These are phyloP conservation scores for Raphanus hybrid DNA, from an alignment of 441 rosid species.

Conservation along the genomic window DNA sequence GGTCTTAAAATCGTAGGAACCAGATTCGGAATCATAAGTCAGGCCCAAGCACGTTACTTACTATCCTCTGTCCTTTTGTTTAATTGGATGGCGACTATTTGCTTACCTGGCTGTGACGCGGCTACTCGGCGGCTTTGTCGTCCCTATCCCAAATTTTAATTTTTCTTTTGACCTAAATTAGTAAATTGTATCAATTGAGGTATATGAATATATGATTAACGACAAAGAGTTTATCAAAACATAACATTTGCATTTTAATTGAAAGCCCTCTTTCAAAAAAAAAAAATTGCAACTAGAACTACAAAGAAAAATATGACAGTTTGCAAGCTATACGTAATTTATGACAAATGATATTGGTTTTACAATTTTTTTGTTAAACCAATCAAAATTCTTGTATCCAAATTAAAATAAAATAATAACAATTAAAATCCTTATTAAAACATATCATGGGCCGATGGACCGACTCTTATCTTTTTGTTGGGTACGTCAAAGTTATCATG, in stretches of 20 bases:
- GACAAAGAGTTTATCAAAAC: background rate
- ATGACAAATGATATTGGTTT: background rate
- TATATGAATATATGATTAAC: background rate
- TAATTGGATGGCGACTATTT: conserved; percentile 28
- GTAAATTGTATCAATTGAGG: background rate
- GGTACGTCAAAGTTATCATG: conserved; percentile 16
- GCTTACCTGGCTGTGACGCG: conserved; percentile 47
- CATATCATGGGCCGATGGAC: background rate
- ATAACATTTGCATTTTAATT: background rate
- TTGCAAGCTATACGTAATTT: background rate
- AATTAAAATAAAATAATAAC: background rate
- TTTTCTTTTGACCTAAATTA: conserved; percentile 13
- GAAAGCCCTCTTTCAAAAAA: too few relatives aligned
- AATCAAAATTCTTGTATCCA: background rate
- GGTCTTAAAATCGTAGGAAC: conserved; percentile 37
- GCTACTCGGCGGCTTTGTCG: conserved; percentile 33
- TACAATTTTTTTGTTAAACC: background rate
- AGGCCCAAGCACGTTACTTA: conserved; percentile 20
- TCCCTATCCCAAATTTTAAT: background rate
- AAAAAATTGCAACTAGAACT: conserved; percentile 6
- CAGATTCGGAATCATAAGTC: conserved; percentile 32
- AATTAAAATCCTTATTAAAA: background rate
- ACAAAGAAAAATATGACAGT: background rate
- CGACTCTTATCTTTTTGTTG: background rate
- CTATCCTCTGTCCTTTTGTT: background rate